Conservation (phyloP, 2,329 filamentous ascomycete genomes). For the Sporothrix mexicana region DNA sequence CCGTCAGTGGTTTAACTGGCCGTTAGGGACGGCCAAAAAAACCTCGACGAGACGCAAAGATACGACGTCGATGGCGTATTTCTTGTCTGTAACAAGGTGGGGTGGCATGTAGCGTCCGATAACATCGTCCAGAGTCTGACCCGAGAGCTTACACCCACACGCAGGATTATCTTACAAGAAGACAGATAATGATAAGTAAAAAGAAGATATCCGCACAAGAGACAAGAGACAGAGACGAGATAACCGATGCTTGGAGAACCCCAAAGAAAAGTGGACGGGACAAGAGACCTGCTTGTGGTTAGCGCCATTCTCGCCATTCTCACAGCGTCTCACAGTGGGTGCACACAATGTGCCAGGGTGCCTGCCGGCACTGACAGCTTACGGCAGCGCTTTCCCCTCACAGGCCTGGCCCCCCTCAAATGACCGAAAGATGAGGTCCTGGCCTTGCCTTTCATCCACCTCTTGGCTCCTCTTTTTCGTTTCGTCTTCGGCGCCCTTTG, state of each 20-base stretch:
- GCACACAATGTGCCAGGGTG: neutral
- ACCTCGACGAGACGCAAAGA: neutral
- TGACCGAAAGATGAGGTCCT: neutral
- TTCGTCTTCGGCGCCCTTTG: too few relatives aligned
- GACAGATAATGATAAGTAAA: too few relatives aligned
- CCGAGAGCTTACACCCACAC: too few relatives aligned
- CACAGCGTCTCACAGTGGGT: neutral
- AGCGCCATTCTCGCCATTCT: neutral
- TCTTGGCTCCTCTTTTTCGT: neutral
- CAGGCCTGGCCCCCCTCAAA: neutral
- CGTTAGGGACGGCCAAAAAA: slow-evolving; percentile 7
- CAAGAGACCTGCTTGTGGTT: slow-evolving; percentile 13
- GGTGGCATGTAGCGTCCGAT: too few relatives aligned
- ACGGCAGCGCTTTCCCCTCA: neutral
- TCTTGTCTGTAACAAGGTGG: too few relatives aligned
- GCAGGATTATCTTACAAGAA: too few relatives aligned
- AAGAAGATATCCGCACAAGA: neutral
- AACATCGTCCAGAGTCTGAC: too few relatives aligned
- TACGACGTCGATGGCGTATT: too few relatives aligned
- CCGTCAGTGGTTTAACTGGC: neutral
- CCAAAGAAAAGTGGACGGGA: slow-evolving; percentile 27
- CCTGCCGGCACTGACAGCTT: neutral
- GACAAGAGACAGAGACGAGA: neutral
- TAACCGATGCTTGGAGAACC: neutral
- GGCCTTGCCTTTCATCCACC: neutral